A percentile compares a stretch with the other conserved stretches of the same genome.
Evolutionary conservation across 805 yeast genomes (phyloP).

Genomic region (Saturnispora galanensis): DNA sequence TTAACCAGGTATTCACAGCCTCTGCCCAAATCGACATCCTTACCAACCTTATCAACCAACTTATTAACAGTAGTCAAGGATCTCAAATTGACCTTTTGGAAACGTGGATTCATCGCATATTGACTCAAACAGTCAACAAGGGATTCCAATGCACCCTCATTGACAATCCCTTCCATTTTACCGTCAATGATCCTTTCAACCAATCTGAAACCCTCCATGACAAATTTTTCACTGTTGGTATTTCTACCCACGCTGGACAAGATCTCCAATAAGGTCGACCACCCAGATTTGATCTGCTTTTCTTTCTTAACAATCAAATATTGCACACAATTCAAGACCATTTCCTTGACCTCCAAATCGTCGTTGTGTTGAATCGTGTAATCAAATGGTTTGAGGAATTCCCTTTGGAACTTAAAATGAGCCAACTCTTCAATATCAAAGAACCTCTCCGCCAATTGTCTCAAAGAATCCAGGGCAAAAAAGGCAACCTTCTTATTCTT

Average conservation of each 20-base stretch:
- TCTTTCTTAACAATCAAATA: slow-evolving; percentile 78
- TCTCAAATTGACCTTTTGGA: slow-evolving; percentile 71
- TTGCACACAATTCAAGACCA: slow-evolving; percentile 82
- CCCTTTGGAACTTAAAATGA: slow-evolving; percentile 92
- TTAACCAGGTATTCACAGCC: slow-evolving; percentile 37
- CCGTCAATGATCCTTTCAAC: slow-evolving; percentile 52
- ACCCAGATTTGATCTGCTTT: slow-evolving; percentile 74
- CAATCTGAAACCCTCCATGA: slow-evolving; percentile 52
- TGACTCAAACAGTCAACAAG: slow-evolving; percentile 69
- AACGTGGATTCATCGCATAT: slow-evolving; percentile 74
- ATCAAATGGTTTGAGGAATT: slow-evolving; percentile 84
- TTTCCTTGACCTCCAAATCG: slow-evolving; percentile 64
- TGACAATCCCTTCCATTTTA: slow-evolving; percentile 50
- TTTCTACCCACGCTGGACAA: slow-evolving; percentile 59
- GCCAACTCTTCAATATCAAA: slow-evolving; percentile 89
- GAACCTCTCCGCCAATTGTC: slow-evolving; percentile 88
- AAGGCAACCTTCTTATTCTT: slow-evolving; percentile 65
- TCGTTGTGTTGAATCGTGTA: slow-evolving; percentile 62
- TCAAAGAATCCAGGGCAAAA: slow-evolving; percentile 87
- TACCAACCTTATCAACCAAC: slow-evolving; percentile 51
- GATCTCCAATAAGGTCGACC: slow-evolving; percentile 82
- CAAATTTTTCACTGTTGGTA: slow-evolving; percentile 47
- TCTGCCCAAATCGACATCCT: slow-evolving; percentile 22
- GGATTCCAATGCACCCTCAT: slow-evolving; percentile 59
- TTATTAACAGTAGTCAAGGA: slow-evolving; percentile 65